phyloP scores from a whole-genome alignment of 2,329 filamentous ascomycete species.

The Cladophialophora psammophila region DNA sequence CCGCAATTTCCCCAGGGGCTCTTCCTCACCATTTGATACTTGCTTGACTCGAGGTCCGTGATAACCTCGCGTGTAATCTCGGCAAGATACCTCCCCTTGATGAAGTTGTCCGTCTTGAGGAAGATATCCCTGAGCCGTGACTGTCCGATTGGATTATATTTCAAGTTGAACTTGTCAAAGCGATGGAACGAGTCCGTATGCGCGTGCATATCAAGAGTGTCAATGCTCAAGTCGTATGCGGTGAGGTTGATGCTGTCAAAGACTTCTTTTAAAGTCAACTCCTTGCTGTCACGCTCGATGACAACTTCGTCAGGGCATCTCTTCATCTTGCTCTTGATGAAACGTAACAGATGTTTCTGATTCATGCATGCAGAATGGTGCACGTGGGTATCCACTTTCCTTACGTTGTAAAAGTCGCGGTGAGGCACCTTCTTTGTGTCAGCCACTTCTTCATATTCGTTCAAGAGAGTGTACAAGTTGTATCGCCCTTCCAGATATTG shows the following conservation, averaged over 20 bases:
- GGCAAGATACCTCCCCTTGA: slow-evolving; percentile 91
- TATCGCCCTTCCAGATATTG: slow-evolving; percentile 98
- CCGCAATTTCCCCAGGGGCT: too few species aligned
- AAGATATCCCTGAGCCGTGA: slow-evolving; percentile 97
- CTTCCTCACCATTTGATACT: slow-evolving; percentile 86
- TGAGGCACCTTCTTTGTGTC: slow-evolving; percentile 98
- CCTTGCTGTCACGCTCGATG: slow-evolving; percentile 87
- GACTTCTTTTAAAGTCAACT: slow-evolving; percentile 88
- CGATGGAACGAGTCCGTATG: slow-evolving; percentile 98
- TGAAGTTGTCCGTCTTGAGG: slow-evolving; percentile 97
- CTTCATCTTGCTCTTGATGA: slow-evolving; percentile 99
- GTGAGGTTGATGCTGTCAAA: slow-evolving; percentile 98
- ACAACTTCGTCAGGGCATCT: slow-evolving; percentile 95
- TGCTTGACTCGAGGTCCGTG: slow-evolving; percentile 94
- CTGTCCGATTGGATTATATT: slow-evolving; percentile 97
- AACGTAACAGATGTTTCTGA: slow-evolving; percentile 95
- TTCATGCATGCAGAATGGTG: slow-evolving; percentile 99
- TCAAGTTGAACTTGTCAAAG: slow-evolving; percentile 99
- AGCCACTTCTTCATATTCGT: slow-evolving; percentile 97
- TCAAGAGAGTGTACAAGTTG: slow-evolving; percentile 89
- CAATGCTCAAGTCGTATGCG: slow-evolving; percentile 96
- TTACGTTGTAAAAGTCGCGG: slow-evolving; percentile 98
- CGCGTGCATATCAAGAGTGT: slow-evolving; percentile 98
- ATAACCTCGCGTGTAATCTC: slow-evolving; percentile 99
- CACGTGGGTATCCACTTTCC: slow-evolving; percentile 98